Evolutionary conservation across 257 asterid genomes (phyloP).

Genomic region (Fraxinus anomala): DNA sequence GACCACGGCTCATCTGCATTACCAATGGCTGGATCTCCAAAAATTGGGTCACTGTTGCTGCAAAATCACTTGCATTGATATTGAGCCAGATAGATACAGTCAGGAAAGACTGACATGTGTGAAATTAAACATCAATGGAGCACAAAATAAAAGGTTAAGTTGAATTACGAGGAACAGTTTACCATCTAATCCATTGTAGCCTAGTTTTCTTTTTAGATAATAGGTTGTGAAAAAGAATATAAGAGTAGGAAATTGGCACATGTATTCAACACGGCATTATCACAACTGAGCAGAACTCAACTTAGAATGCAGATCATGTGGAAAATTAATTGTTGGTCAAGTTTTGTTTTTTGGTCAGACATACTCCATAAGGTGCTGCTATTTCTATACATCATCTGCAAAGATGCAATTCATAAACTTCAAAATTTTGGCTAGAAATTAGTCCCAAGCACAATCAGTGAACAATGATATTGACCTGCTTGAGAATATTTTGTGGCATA

Average conservation of each 20-base stretch:
- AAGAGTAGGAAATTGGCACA: not conserved
- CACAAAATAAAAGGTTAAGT: not conserved
- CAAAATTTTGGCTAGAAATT: not conserved
- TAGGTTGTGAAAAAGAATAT: not conserved
- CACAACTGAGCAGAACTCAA: not conserved
- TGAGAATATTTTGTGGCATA: not conserved
- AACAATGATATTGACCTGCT: not conserved
- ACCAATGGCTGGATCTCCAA: slow-evolving; percentile 59
- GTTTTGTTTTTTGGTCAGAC: not conserved
- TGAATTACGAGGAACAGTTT: not conserved
- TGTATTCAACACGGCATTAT: not conserved
- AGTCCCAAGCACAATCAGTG: not conserved
- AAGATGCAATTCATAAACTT: not conserved
- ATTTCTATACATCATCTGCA: not conserved
- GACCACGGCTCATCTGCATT: slow-evolving; percentile 74
- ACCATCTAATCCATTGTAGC: slow-evolving; percentile 1
- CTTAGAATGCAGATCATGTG: not conserved
- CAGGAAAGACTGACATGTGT: slow-evolving; percentile 18
- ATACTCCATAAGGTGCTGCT: not conserved
- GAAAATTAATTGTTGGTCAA: not conserved
- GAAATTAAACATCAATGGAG: slow-evolving; percentile 6
- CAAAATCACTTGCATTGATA: slow-evolving; percentile 77
- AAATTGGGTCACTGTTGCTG: slow-evolving; percentile 73
- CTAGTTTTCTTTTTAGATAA: slow-evolving; percentile 1
- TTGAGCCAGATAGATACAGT: slow-evolving; percentile 55